A percentile compares a stretch with the other conserved stretches of the same genome.
Evolutionary conservation across 768 basidiomycete species (phyloP).

Genomic region (Naganishia kalamii): DNA sequence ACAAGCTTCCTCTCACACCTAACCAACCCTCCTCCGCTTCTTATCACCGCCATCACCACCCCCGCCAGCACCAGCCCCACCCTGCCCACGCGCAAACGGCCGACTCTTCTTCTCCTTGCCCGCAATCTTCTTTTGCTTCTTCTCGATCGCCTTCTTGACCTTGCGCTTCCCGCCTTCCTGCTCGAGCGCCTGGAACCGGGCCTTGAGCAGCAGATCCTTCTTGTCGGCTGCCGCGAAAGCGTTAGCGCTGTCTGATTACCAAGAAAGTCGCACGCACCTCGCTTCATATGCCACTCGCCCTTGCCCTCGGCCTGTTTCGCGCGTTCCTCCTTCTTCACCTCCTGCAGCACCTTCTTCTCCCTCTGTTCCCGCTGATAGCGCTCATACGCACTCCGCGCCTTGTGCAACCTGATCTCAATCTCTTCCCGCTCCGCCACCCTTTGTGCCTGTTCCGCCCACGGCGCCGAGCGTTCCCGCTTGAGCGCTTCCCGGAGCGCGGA

Average conservation of each 20-base stretch:
- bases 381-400: slow-evolving; percentile 70
- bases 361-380: slow-evolving; percentile 61
- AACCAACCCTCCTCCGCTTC: slow-evolving; percentile 21
- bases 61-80: slow-evolving; percentile 19
- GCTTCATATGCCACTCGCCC: slow-evolving; percentile 76
- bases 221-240: slow-evolving; percentile 59
- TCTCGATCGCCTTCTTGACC: slow-evolving; percentile 80
- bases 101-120: slow-evolving; percentile 84
- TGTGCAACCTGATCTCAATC: slow-evolving; percentile 67
- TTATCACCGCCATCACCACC: slow-evolving; percentile 26
- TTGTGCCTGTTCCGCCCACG: slow-evolving; percentile 47
- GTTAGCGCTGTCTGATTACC: neutral
- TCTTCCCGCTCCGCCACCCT: slow-evolving; percentile 63
- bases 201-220: slow-evolving; percentile 64
- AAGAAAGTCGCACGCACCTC: slow-evolving; percentile 52
- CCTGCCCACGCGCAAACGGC: slow-evolving; percentile 53
- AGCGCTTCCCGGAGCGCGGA: slow-evolving; percentile 64
- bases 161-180: slow-evolving; percentile 69
- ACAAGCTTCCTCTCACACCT: too few relatives aligned
- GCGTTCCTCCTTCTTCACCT: slow-evolving; percentile 56
- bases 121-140: slow-evolving; percentile 75
- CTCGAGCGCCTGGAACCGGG: slow-evolving; percentile 72
- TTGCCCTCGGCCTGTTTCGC: slow-evolving; percentile 71
- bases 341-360: slow-evolving; percentile 61
- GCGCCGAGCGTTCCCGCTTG: slow-evolving; percentile 49